A percentile compares a stretch with the other conserved stretches of the same genome.
phyloP scores from a whole-genome alignment of 495 filamentous ascomycete species.

The Aspergillus mulundensis region DNA sequence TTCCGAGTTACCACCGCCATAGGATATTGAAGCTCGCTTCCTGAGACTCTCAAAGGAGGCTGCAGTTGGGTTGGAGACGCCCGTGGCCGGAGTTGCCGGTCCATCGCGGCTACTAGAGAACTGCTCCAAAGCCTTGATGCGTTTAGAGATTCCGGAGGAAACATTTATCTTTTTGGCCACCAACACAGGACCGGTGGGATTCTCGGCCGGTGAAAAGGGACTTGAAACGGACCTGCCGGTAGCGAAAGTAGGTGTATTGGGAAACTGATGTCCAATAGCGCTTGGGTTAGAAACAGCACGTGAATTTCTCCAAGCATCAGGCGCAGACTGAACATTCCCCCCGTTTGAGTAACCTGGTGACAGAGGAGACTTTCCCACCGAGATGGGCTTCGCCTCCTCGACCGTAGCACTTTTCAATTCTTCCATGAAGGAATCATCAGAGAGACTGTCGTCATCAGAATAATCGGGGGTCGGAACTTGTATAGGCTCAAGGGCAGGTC shows the following conservation, averaged over 20 bases:
- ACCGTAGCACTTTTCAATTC: constrained; percentile 79
- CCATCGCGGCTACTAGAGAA: constrained; percentile 53
- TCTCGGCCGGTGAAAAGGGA: constrained; percentile 27
- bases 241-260: constrained; percentile 38
- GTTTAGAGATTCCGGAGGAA: constrained; percentile 81
- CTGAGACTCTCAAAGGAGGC: constrained; percentile 43
- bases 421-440: constrained; percentile 86
- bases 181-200: constrained; percentile 30
- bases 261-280: constrained; percentile 24
- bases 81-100: constrained; percentile 18
- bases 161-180: constrained; percentile 74
- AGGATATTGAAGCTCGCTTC: constrained; percentile 27
- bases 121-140: constrained; percentile 82
- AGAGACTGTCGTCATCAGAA: constrained; percentile 61
- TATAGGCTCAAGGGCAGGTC: constrained; percentile 52
- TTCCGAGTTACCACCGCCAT: constrained; percentile 23
- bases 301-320: constrained; percentile 40
- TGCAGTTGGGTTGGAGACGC: constrained; percentile 23
- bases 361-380: constrained; percentile 81
- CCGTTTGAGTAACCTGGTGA: constrained; percentile 54
- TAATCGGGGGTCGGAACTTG: constrained; percentile 49
- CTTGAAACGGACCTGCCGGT: constrained; percentile 38
- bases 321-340: constrained; percentile 24
- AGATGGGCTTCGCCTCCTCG: constrained; percentile 78
- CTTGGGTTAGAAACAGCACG: constrained; percentile 50